Conservation (phyloP, 73 alveolate genomes). For the Paraurostyla sp. region DNA sequence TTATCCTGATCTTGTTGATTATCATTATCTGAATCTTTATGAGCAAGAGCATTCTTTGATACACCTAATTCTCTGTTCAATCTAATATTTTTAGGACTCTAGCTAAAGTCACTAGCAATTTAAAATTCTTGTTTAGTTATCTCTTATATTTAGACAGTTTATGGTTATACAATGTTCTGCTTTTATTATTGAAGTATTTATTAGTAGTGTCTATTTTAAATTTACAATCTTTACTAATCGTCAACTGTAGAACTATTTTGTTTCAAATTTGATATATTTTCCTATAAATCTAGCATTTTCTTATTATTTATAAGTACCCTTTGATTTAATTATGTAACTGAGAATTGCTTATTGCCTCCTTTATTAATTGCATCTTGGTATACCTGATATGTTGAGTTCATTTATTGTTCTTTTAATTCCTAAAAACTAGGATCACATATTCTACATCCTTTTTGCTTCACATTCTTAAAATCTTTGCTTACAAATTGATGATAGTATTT, state of each 20-base stretch:
- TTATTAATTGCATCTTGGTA: neutral
- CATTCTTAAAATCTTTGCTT: neutral
- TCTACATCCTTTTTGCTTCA: neutral
- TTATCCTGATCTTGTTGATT: neutral
- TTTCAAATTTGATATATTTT: too few species aligned
- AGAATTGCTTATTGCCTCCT: neutral
- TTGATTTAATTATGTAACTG: neutral
- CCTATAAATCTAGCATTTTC: neutral
- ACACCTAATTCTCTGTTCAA: slow-evolving; percentile 19
- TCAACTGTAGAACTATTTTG: too few species aligned
- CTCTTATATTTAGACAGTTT: neutral
- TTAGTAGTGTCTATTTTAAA: neutral
- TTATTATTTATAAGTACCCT: slow-evolving; percentile 10
- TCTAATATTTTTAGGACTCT: neutral
- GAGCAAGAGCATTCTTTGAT: neutral
- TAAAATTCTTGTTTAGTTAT: neutral
- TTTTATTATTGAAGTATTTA: neutral
- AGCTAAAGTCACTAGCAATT: neutral
- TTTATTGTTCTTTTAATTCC: neutral
- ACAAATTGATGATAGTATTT: slow-evolving; percentile 15
- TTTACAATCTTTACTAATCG: too few species aligned
- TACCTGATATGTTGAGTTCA: too few species aligned
- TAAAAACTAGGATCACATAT: neutral
- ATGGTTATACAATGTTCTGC: too few species aligned
- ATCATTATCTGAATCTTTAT: neutral